These are phyloP conservation scores for Saccharomyces uvarum DNA, from an alignment of 1,139 yeast species.

Conservation along the genomic window DNA sequence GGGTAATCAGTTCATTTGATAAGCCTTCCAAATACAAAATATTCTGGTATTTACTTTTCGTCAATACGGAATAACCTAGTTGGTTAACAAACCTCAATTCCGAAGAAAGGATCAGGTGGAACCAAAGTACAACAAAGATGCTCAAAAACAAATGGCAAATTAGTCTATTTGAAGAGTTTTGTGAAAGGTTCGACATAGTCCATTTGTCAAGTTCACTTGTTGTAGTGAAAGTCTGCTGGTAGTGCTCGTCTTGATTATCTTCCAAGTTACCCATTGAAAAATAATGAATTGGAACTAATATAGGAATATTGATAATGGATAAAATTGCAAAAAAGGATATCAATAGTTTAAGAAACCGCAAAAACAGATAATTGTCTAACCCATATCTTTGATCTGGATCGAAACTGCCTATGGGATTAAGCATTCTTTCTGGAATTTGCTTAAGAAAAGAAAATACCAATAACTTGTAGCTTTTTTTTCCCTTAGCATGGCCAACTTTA, in stretches of 20 bases:
- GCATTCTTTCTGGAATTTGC: not conserved
- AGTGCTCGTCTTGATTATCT: constrained; percentile 30
- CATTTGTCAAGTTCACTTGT: constrained; percentile 43
- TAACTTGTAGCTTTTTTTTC: not conserved
- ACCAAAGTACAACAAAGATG: constrained; percentile 43
- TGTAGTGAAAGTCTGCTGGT: constrained; percentile 3
- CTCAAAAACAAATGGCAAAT: constrained; percentile 51
- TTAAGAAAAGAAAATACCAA: not conserved
- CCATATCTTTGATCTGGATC: constrained; percentile 33
- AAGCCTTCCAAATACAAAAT: constrained; percentile 46
- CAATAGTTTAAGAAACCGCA: constrained; percentile 46
- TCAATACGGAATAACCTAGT: constrained; percentile 33
- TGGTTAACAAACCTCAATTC: constrained; percentile 41
- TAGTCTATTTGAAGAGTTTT: constrained; percentile 39
- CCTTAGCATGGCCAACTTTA: not conserved
- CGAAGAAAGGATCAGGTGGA: constrained; percentile 44
- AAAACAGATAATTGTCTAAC: constrained; percentile 57
- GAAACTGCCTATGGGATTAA: not conserved
- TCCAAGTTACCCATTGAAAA: constrained; percentile 35
- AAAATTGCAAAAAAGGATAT: constrained; percentile 43
- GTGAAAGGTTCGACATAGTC: constrained; percentile 55
- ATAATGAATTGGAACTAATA: constrained; percentile 51
- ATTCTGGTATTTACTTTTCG: constrained; percentile 29
- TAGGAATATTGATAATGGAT: constrained; percentile 45
- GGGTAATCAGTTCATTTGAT: constrained; percentile 34